Conservation (phyloP, 208 protist species). For the Leptomonas pyrrhocoris region DNA sequence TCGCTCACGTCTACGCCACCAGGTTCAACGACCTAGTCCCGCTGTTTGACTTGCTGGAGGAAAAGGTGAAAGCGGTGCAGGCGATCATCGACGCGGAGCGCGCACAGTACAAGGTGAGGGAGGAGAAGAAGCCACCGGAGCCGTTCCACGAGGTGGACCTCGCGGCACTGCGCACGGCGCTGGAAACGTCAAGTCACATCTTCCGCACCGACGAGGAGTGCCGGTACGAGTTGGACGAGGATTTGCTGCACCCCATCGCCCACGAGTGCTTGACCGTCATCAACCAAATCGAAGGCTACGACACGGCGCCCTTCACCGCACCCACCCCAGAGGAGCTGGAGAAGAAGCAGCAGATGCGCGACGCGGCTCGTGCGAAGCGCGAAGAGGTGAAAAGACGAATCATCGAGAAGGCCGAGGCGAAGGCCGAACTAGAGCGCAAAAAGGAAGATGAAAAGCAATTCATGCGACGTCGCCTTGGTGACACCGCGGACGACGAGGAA, state of each 20-base stretch:
- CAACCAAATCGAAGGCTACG: constrained; percentile 87
- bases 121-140: constrained; percentile 50
- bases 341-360: constrained; percentile 61
- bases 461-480: constrained; percentile 54
- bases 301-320: constrained; percentile 54
- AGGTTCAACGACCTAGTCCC: constrained; percentile 80
- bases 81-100: constrained; percentile 65
- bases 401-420: constrained; percentile 46
- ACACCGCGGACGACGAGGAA: constrained; percentile 34
- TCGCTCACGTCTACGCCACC: constrained; percentile 75
- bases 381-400: constrained; percentile 58
- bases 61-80: constrained; percentile 45
- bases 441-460: constrained; percentile 68
- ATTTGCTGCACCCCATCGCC: constrained; percentile 85
- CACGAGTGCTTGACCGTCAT: constrained; percentile 75
- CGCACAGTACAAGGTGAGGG: constrained; percentile 44
- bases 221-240: constrained; percentile 84
- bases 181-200: constrained; percentile 41
- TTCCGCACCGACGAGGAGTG: constrained; percentile 82
- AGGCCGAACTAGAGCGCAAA: constrained; percentile 56
- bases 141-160: constrained; percentile 73
- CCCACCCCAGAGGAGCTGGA: constrained; percentile 56
- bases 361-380: constrained; percentile 60
- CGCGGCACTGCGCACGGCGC: constrained; percentile 33
- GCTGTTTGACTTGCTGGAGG: constrained; percentile 69